Percentiles rank a stretch among this genome's conserved stretches.
Conservation (phyloP, 2,329 filamentous ascomycete species). For the Xylariaceae sp. region DNA sequence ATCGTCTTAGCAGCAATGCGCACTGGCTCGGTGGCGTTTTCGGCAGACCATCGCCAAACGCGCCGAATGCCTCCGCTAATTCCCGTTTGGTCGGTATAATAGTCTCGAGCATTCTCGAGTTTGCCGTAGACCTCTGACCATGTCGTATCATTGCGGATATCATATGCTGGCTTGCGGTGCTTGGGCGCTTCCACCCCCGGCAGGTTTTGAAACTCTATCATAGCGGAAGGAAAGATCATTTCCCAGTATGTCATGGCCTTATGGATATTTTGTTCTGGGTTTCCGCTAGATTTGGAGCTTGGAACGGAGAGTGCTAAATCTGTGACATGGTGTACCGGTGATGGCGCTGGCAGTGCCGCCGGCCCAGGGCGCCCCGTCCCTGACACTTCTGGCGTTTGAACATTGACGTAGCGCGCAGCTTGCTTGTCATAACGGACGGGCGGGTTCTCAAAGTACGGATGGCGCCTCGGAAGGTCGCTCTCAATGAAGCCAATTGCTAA, state of each 20-base stretch:
- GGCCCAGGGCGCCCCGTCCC: neutral
- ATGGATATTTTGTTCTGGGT: neutral
- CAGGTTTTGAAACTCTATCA: conserved; percentile 1
- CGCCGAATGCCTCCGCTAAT: neutral
- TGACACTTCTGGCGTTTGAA: neutral
- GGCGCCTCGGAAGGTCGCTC: neutral
- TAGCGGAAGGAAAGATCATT: conserved; percentile 3
- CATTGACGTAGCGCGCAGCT: too few species aligned
- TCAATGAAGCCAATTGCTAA: conserved; percentile 1
- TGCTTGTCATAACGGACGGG: neutral
- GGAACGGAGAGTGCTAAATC: neutral
- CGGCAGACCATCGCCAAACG: neutral
- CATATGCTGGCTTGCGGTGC: neutral
- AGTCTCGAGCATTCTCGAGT: neutral
- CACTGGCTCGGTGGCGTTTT: neutral
- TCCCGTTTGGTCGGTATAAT: neutral
- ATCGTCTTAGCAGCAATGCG: neutral
- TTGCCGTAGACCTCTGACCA: conserved; percentile 6
- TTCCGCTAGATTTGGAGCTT: neutral
- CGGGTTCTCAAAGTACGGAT: neutral
- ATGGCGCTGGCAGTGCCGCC: too few species aligned
- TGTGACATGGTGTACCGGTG: too few species aligned
- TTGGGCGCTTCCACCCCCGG: neutral
- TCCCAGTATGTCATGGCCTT: neutral
- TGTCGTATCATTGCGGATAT: conserved; percentile 1